Percentiles rank a stretch among this genome's conserved stretches.
These are phyloP conservation scores for Nematocida displodere DNA, from an alignment of 371 early-diverging fungal species.

Conservation along the genomic window DNA sequence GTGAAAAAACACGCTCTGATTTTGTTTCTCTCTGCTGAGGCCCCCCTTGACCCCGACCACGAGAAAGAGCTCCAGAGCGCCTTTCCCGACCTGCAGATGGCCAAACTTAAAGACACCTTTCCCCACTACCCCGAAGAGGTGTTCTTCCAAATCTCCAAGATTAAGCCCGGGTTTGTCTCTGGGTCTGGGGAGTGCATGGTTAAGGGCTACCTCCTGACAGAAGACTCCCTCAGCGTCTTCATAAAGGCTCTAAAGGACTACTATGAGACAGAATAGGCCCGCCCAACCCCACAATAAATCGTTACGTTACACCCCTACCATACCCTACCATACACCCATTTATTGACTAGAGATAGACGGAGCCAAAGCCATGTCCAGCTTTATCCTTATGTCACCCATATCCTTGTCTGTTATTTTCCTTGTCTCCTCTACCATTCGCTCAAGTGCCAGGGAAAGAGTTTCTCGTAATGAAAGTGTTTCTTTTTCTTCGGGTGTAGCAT, in stretches of 20 bases:
- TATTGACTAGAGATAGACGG: too few species aligned
- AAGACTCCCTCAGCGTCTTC: neutral
- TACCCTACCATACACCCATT: too few species aligned
- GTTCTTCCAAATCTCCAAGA: neutral
- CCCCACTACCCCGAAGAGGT: constrained; percentile 41
- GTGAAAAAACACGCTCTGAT: neutral
- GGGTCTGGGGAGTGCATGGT: neutral
- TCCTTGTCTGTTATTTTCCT: constrained; percentile 23
- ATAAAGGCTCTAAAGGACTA: constrained; percentile 12
- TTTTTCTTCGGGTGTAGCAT: constrained; percentile 5
- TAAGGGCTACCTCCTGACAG: neutral
- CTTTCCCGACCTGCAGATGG: constrained; percentile 28
- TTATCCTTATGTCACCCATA: constrained; percentile 2
- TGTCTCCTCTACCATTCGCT: constrained; percentile 1
- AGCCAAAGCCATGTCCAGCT: neutral
- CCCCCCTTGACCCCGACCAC: constrained; percentile 9
- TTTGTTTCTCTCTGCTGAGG: constrained; percentile 34
- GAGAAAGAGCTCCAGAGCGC: constrained; percentile 29
- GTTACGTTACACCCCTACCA: too few species aligned
- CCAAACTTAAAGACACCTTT: neutral
- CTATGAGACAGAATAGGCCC: too few species aligned
- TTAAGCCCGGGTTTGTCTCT: neutral
- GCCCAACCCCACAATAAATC: too few species aligned
- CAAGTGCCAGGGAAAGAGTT: constrained; percentile 14
- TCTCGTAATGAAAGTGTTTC: neutral